Evolutionary conservation across 2,329 filamentous ascomycete species (phyloP).

Genomic region (Nectriaceae sp.): DNA sequence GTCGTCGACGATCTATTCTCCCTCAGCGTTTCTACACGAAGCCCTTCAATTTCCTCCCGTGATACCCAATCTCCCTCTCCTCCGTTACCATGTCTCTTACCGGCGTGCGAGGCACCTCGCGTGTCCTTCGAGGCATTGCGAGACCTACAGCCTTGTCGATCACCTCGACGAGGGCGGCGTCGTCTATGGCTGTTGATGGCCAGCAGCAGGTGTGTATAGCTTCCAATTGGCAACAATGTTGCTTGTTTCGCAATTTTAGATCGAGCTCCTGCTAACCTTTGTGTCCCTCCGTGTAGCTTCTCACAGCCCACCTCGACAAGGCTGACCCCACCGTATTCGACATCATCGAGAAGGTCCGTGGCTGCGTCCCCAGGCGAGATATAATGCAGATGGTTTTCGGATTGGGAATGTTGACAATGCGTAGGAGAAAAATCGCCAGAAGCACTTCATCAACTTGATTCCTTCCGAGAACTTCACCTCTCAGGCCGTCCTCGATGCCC

Average conservation of each 20-base stretch:
- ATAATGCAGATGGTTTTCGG: neutral
- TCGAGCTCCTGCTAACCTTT: conserved; percentile 14
- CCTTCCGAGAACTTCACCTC: conserved; percentile 96
- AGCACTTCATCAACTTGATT: conserved; percentile 97
- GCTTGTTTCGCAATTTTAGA: conserved; percentile 4
- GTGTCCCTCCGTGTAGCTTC: conserved; percentile 58
- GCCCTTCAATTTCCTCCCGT: conserved; percentile 1
- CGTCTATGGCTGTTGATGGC: conserved; percentile 50
- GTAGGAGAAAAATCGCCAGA: conserved; percentile 92
- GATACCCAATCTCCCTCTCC: conserved; percentile 5
- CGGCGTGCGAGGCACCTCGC: conserved; percentile 49
- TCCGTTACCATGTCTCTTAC: conserved; percentile 47
- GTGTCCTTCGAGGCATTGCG: conserved; percentile 46
- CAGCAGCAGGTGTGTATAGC: conserved; percentile 57
- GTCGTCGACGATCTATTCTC: neutral
- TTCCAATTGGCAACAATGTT: conserved; percentile 12
- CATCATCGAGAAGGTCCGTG: conserved; percentile 82
- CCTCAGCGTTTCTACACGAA: neutral
- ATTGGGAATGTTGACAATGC: neutral
- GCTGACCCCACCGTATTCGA: conserved; percentile 85
- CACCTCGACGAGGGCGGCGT: conserved; percentile 11
- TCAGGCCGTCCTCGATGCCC: conserved; percentile 85
- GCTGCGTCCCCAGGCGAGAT: neutral
- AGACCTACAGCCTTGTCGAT: conserved; percentile 28
- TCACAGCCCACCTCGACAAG: conserved; percentile 76